phyloP scores from a whole-genome alignment of 257 asterid genomes.

The Fraxinus quadrangulata region DNA sequence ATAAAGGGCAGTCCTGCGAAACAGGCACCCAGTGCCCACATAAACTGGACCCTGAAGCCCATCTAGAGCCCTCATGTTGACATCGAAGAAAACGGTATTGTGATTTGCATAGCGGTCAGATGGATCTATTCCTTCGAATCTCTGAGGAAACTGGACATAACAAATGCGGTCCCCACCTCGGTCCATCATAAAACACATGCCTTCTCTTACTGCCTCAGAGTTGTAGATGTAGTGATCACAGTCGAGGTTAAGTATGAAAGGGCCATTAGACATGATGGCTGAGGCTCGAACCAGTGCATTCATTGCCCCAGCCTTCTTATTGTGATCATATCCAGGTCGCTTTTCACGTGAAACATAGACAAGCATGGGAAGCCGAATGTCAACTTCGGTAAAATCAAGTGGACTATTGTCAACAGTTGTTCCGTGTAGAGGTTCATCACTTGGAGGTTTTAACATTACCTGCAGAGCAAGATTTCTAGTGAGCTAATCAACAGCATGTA shows the following conservation, averaged over 20 bases:
- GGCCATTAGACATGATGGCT: conserved; percentile 13
- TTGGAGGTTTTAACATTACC: conserved; percentile 11
- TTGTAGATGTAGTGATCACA: conserved; percentile 5
- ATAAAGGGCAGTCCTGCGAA: conserved; percentile 6
- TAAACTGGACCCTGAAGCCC: conserved; percentile 6
- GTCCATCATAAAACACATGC: conserved; percentile 12
- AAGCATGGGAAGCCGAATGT: conserved; percentile 13
- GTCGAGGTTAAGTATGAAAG: conserved; percentile 10
- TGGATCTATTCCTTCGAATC: conserved; percentile 8
- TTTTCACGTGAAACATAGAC: conserved; percentile 1
- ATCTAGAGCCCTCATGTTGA: conserved; percentile 7
- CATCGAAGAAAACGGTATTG: conserved; percentile 7
- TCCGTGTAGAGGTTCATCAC: conserved; percentile 4
- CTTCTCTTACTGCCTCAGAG: background rate
- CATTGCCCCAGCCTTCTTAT: conserved; percentile 3
- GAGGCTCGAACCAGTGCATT: conserved; percentile 13
- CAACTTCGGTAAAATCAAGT: conserved; percentile 1
- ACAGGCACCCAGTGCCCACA: conserved; percentile 8
- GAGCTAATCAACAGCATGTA: background rate
- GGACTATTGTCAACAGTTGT: conserved; percentile 6
- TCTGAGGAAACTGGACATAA: conserved; percentile 5
- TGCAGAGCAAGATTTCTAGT: background rate
- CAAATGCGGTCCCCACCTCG: conserved; percentile 10
- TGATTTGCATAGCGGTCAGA: conserved; percentile 7
- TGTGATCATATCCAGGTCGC: conserved; percentile 7